A percentile compares a stretch with the other conserved stretches of the same genome.
phyloP scores from a whole-genome alignment of 352 stramenopile species.

The Globisporangium cederbergense region DNA sequence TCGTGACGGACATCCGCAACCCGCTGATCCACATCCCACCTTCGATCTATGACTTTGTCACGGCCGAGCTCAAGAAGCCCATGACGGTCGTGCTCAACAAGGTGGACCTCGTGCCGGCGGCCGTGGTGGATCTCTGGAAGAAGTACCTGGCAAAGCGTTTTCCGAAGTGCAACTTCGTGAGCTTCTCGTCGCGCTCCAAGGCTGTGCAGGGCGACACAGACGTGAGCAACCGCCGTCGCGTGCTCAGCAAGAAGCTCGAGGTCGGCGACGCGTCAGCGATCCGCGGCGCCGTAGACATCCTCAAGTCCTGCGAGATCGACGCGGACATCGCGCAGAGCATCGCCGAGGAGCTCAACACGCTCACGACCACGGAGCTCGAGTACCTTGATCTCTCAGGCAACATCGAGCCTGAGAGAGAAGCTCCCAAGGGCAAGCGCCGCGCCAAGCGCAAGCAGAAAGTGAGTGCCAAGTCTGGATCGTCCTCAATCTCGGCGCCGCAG shows the following conservation, averaged over 20 bases:
- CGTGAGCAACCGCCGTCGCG: slow-evolving; percentile 59
- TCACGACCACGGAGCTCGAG: slow-evolving; percentile 30
- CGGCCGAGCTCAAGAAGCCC: slow-evolving; percentile 64
- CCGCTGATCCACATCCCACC: slow-evolving; percentile 77
- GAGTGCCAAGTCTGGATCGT: slow-evolving; percentile 6
- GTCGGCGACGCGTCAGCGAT: slow-evolving; percentile 66
- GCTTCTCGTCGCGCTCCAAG: slow-evolving; percentile 75
- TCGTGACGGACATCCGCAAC: slow-evolving; percentile 80
- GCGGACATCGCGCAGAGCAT: slow-evolving; percentile 46
- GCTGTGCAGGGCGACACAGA: slow-evolving; percentile 65
- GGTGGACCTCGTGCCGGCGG: slow-evolving; percentile 68
- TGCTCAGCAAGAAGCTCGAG: slow-evolving; percentile 80
- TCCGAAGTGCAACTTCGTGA: slow-evolving; percentile 61
- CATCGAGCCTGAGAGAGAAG: slow-evolving; percentile 20
- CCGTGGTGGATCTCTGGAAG: slow-evolving; percentile 66
- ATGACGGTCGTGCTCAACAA: slow-evolving; percentile 87
- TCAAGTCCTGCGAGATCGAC: slow-evolving; percentile 65
- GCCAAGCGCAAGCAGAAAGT: slow-evolving; percentile 60
- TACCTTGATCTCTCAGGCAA: slow-evolving; percentile 11
- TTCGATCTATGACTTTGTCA: slow-evolving; percentile 80
- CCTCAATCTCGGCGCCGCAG: neutral
- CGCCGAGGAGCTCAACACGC: slow-evolving; percentile 59
- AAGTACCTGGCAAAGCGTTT: slow-evolving; percentile 60
- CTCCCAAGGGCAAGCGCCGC: slow-evolving; percentile 30
- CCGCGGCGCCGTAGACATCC: slow-evolving; percentile 60